A percentile compares a stretch with the other conserved stretches of the same genome.
Conservation (phyloP, 2,329 filamentous ascomycete species). For the Phaeosphaeriaceae sp. region DNA sequence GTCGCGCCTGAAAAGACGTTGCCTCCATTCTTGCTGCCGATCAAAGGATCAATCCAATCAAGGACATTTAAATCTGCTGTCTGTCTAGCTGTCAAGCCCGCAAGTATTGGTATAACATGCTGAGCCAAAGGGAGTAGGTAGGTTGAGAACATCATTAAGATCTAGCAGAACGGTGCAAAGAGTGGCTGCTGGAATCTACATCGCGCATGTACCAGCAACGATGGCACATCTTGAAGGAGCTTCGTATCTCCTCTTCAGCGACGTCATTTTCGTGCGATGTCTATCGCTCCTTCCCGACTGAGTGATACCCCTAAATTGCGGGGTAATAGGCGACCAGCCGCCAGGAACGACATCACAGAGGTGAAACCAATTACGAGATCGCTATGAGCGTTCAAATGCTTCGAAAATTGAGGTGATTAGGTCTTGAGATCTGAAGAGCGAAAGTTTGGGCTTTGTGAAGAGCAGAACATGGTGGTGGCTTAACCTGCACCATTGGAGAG, state of each 20-base stretch:
- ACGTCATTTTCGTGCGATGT: constrained; percentile 24
- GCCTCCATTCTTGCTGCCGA: constrained; percentile 53
- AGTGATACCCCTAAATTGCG: constrained; percentile 29
- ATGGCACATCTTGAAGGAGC: neutral
- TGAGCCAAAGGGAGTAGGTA: constrained; percentile 3
- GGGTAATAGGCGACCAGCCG: constrained; percentile 26
- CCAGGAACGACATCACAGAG: constrained; percentile 6
- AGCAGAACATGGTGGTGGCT: neutral
- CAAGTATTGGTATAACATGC: constrained; percentile 1
- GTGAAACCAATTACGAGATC: neutral
- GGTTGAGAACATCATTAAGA: constrained; percentile 6
- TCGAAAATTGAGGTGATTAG: neutral
- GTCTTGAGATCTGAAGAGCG: neutral
- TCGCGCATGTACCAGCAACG: neutral
- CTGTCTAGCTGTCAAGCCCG: neutral
- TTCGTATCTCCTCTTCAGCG: constrained; percentile 7
- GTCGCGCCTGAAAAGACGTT: constrained; percentile 59
- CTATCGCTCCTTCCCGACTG: constrained; percentile 27
- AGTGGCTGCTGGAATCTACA: neutral
- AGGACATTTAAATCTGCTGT: constrained; percentile 33
- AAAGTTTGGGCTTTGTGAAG: neutral
- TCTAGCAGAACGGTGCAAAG: neutral
- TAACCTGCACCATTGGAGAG: neutral
- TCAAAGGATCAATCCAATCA: constrained; percentile 53
- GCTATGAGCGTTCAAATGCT: neutral